A percentile compares a stretch with the other conserved stretches of the same genome.
Conservation (phyloP, 768 basidiomycete genomes). For the Lentinus brumalis region DNA sequence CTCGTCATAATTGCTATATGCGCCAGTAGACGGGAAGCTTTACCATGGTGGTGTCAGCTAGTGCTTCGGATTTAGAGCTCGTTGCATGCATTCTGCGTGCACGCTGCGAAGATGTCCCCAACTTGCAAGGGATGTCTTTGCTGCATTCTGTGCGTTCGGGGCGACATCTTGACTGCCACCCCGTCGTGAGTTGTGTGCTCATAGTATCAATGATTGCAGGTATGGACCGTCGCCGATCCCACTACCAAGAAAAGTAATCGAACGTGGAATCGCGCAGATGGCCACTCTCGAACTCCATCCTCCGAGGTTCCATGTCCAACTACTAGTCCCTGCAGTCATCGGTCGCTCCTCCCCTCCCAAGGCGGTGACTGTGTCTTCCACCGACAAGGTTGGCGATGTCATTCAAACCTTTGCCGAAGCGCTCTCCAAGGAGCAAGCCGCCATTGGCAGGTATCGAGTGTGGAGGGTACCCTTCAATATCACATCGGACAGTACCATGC, state of each 20-base stretch:
- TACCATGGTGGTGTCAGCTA: neutral
- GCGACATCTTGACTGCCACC: neutral
- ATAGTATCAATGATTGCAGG: slow-evolving; percentile 43
- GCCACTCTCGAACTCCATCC: slow-evolving; percentile 73
- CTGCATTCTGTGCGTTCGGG: too few species aligned
- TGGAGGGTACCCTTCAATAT: slow-evolving; percentile 54
- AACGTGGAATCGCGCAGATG: slow-evolving; percentile 52
- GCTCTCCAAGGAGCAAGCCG: slow-evolving; percentile 12
- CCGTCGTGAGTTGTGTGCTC: slow-evolving; percentile 3
- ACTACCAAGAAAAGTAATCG: slow-evolving; percentile 69
- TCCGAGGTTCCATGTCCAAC: slow-evolving; percentile 54
- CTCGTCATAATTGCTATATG: neutral
- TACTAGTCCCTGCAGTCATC: slow-evolving; percentile 9
- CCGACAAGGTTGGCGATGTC: slow-evolving; percentile 20
- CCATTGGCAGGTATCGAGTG: slow-evolving; percentile 46
- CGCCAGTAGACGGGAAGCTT: neutral
- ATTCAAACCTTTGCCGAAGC: slow-evolving; percentile 15
- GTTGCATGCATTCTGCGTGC: neutral
- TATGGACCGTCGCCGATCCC: slow-evolving; percentile 63
- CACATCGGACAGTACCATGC: slow-evolving; percentile 13
- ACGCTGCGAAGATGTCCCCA: too few species aligned
- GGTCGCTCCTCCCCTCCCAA: slow-evolving; percentile 6
- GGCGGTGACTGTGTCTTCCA: slow-evolving; percentile 19
- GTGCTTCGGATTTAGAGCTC: neutral
- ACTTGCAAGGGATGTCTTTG: too few species aligned